Conservation (phyloP, 495 filamentous ascomycete species). For the Penicillium longicatenatum region DNA sequence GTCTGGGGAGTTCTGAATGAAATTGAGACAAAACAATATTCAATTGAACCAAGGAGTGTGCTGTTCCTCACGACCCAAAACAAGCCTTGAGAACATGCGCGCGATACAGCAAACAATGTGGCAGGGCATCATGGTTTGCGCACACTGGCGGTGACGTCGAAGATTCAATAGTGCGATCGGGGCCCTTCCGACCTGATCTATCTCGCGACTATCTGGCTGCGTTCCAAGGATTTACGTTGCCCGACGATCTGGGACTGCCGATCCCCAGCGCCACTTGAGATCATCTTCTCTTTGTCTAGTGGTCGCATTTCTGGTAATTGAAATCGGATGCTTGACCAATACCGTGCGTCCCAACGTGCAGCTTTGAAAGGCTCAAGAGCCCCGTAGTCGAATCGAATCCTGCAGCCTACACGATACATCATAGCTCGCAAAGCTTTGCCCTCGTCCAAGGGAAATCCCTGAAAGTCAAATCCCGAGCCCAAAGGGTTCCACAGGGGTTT, state of each 20-base stretch:
- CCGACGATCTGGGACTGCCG: slow-evolving; percentile 5
- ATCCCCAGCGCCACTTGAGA: slow-evolving; percentile 11
- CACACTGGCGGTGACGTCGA: slow-evolving; percentile 24
- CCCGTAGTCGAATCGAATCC: neutral
- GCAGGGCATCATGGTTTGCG: neutral
- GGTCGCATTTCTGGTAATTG: neutral
- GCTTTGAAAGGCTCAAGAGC: neutral
- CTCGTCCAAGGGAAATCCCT: neutral
- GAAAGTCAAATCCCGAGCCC: slow-evolving; percentile 13
- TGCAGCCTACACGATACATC: neutral
- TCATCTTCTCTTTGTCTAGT: neutral
- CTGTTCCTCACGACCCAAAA: neutral
- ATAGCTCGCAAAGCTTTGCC: neutral
- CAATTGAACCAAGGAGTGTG: neutral
- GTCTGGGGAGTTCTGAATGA: neutral
- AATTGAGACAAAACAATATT: neutral
- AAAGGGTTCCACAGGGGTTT: slow-evolving; percentile 4
- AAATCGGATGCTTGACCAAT: neutral
- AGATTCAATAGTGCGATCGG: slow-evolving; percentile 27
- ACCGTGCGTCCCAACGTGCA: neutral
- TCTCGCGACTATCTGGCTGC: slow-evolving; percentile 11
- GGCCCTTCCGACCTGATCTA: slow-evolving; percentile 1
- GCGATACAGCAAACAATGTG: neutral
- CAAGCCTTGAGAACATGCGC: neutral
- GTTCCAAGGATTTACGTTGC: neutral